Evolutionary conservation across 495 filamentous ascomycete species (phyloP).

Genomic region (Penicillium goetzii): DNA sequence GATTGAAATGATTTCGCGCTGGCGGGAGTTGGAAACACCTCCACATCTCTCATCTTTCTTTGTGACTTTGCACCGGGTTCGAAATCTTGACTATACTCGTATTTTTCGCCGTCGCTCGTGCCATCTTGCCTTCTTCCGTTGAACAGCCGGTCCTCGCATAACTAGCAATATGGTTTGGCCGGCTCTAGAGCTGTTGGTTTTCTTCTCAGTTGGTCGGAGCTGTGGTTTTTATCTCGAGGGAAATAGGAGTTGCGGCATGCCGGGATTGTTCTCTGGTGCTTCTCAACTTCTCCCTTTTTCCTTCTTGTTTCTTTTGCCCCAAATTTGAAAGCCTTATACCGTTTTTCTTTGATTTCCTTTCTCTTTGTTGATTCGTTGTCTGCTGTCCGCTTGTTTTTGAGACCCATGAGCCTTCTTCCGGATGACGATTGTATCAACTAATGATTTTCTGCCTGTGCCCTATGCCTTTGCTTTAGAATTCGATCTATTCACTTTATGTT

Average conservation of each 20-base stretch:
- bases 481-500: not conserved
- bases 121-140: conserved; percentile 6
- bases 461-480: conserved; percentile 26
- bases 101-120: conserved; percentile 10
- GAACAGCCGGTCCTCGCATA: not conserved
- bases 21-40: conserved; percentile 24
- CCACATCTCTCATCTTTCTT: conserved; percentile 17
- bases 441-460: conserved; percentile 27
- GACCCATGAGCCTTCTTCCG: conserved; percentile 18
- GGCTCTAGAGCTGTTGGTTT: conserved; percentile 14
- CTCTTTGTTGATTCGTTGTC: conserved; percentile 22
- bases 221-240: not conserved
- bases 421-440: conserved; percentile 32
- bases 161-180: not conserved
- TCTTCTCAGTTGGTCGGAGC: not conserved
- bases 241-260: not conserved
- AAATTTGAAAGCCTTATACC: conserved; percentile 39
- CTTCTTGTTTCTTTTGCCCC: conserved; percentile 11
- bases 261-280: not conserved
- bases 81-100: conserved; percentile 27
- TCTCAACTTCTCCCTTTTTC: not conserved
- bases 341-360: conserved; percentile 19
- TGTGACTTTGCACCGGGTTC: conserved; percentile 24
- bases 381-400: conserved; percentile 17
- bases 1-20: conserved; percentile 27